Percentiles rank a stretch among this genome's conserved stretches.
Conservation (phyloP, 371 early-diverging fungal species). For the Mucor lusitanicus region DNA sequence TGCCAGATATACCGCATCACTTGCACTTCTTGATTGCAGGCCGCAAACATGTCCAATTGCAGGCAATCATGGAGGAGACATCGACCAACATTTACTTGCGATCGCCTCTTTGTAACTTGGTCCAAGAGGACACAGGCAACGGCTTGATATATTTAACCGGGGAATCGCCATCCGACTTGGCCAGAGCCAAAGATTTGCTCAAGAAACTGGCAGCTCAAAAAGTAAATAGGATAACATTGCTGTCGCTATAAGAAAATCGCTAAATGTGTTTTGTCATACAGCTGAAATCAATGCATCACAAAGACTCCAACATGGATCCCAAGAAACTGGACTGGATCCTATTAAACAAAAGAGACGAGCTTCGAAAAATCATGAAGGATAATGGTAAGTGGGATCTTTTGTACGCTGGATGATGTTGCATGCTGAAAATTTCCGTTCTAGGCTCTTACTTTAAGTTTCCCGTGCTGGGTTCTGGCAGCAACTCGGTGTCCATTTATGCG, state of each 20-base stretch:
- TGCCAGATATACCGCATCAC: conserved; percentile 37
- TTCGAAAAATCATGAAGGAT: conserved; percentile 75
- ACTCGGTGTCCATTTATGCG: conserved; percentile 61
- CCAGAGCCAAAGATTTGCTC: conserved; percentile 48
- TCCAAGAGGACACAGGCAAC: conserved; percentile 6
- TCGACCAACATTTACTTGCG: conserved; percentile 74
- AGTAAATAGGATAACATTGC: conserved; percentile 20
- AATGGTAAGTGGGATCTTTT: conserved; percentile 49
- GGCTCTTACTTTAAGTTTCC: conserved; percentile 67
- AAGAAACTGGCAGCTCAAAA: conserved; percentile 44
- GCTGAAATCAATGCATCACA: conserved; percentile 54
- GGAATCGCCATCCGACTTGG: conserved; percentile 27
- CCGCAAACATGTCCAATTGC: conserved; percentile 53
- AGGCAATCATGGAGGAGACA: conserved; percentile 71
- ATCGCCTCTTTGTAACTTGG: conserved; percentile 52
- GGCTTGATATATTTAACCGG: conserved; percentile 40
- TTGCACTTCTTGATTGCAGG: conserved; percentile 68
- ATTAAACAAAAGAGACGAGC: conserved; percentile 57
- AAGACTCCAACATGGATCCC: conserved; percentile 42
- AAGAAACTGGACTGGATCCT: conserved; percentile 82
- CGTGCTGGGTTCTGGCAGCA: conserved; percentile 56
- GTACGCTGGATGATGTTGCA: background rate
- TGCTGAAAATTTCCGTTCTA: conserved; percentile 17
- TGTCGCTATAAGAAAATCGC: background rate
- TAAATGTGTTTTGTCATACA: conserved; percentile 2